Evolutionary conservation across 345 rosid genomes (phyloP).

Genomic region (Luvunga scandens): DNA sequence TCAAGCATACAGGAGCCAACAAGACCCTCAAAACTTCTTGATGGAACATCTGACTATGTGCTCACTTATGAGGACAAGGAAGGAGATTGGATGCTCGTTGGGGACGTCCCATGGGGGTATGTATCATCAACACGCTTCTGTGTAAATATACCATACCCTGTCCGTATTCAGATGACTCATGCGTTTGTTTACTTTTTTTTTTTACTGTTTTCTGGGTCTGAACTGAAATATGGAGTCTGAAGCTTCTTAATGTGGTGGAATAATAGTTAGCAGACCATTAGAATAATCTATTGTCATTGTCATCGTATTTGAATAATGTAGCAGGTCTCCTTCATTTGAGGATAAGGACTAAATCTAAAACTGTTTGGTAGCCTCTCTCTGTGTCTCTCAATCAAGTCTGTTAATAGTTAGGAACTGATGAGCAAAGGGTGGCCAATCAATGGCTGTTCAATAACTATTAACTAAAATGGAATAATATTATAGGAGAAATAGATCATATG

Average conservation of each 20-base stretch:
- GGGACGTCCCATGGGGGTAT: constrained; percentile 98
- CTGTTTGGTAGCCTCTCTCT: not conserved
- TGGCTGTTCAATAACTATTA: not conserved
- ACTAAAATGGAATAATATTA: not conserved
- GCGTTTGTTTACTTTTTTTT: not conserved
- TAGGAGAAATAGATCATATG: not conserved
- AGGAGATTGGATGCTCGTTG: constrained; percentile 99
- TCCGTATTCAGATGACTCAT: not conserved
- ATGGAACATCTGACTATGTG: constrained; percentile 75
- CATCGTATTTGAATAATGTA: not conserved
- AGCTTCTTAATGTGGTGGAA: not conserved
- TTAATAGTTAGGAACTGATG: not conserved
- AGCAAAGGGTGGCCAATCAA: not conserved
- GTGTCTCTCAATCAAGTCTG: not conserved
- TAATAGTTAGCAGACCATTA: not conserved
- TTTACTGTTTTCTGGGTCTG: not conserved
- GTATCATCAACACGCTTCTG: constrained; percentile 14
- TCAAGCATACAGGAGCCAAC: constrained; percentile 36
- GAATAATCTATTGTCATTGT: not conserved
- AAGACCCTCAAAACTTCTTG: constrained; percentile 48
- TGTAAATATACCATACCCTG: not conserved
- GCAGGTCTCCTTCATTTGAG: not conserved
- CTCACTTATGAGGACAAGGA: constrained; percentile 92
- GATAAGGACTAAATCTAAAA: not conserved
- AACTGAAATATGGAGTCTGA: not conserved